A percentile compares a stretch with the other conserved stretches of the same genome.
Conservation (phyloP, 495 filamentous ascomycete species). For the Aspergillus leporis region DNA sequence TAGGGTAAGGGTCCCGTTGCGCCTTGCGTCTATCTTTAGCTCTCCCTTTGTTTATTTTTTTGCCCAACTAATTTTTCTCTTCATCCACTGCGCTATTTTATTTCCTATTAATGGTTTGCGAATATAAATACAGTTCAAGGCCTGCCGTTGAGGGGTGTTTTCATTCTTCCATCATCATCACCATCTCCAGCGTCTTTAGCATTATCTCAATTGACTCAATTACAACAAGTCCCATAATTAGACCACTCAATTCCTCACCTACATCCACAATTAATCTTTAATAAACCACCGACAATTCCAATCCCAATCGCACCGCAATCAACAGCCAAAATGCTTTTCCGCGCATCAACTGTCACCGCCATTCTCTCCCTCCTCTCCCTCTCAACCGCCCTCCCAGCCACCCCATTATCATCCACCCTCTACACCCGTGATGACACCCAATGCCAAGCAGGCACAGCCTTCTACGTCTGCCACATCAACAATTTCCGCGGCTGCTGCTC, state of each 20-base stretch:
- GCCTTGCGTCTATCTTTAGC: conserved; percentile 5
- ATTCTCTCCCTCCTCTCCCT: neutral
- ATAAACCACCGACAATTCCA: too few species aligned
- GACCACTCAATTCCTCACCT: neutral
- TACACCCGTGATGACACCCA: conserved; percentile 9
- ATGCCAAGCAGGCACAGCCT: neutral
- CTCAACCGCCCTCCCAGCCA: conserved; percentile 8
- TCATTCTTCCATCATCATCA: too few species aligned
- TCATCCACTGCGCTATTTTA: neutral
- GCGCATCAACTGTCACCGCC: neutral
- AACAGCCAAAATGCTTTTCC: neutral
- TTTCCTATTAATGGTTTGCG: neutral
- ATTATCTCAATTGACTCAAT: too few species aligned
- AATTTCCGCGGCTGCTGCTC: conserved; percentile 16
- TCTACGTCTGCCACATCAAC: conserved; percentile 7
- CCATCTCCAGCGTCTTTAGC: too few species aligned
- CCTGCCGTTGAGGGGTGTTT: too few species aligned
- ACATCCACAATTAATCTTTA: neutral
- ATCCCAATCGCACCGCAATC: neutral
- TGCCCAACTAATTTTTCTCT: neutral
- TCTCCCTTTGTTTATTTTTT: neutral
- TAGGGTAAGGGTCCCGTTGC: neutral
- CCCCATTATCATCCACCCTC: neutral
- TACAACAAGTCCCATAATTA: too few species aligned
- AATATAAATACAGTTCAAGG: neutral